Conservation (phyloP, 805 yeast species). For the Saccharomycodes ludwigii region DNA sequence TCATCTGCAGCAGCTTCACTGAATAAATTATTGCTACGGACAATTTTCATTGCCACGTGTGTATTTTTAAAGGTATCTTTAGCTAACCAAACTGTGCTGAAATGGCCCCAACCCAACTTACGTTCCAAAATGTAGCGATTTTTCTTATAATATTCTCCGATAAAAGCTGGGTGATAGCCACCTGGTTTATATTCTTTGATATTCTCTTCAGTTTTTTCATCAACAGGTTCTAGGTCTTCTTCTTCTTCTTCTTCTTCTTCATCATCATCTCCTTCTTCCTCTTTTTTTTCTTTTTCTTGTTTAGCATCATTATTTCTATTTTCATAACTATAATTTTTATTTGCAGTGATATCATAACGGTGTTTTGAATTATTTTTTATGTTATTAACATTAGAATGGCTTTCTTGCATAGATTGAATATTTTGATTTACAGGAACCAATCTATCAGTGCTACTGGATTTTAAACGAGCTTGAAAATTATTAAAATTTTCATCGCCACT, state of each 20-base stretch:
- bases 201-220: slow-evolving; percentile 65
- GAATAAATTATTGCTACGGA: slow-evolving; percentile 80
- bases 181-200: slow-evolving; percentile 77
- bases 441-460: no score
- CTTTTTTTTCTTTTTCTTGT: slow-evolving; percentile 1
- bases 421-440: no score
- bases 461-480: no score
- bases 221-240: slow-evolving; percentile 27
- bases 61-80: slow-evolving; percentile 35
- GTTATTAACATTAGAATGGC: no score
- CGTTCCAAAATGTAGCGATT: slow-evolving; percentile 70
- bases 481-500: no score
- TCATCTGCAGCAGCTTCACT: slow-evolving; percentile 94
- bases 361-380: no score
- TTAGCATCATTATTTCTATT: not conserved
- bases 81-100: slow-evolving; percentile 92
- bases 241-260: slow-evolving; percentile 16
- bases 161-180: slow-evolving; percentile 89
- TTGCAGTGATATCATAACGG: no score
- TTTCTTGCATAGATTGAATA: no score
- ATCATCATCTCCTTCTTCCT: slow-evolving; percentile 7
- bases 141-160: slow-evolving; percentile 75
- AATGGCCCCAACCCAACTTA: slow-evolving; percentile 98
- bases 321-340: no score
- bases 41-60: slow-evolving; percentile 92